Evolutionary conservation across 768 basidiomycete species (phyloP).

Genomic region (Pisolithus albus): DNA sequence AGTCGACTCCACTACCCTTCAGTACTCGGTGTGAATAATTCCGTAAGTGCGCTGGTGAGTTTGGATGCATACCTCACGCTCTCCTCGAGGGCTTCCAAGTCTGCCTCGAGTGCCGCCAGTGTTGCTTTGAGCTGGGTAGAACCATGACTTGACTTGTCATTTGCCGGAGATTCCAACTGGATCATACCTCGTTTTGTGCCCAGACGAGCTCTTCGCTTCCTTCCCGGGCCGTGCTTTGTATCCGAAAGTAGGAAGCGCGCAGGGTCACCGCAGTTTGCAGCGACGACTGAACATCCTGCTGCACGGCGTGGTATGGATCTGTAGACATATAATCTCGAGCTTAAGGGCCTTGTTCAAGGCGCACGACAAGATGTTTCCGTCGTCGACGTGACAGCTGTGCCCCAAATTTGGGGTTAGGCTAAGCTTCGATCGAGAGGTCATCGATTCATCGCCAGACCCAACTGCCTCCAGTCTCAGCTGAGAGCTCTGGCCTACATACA

Average conservation of each 20-base stretch:
- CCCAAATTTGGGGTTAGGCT: no score
- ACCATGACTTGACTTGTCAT: not conserved
- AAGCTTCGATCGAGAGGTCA: no score
- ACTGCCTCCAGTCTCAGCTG: no score
- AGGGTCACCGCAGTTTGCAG: conserved; percentile 66
- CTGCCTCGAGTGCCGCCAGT: conserved; percentile 72
- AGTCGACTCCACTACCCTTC: conserved; percentile 79
- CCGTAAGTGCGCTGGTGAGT: not conserved
- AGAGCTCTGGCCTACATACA: no score
- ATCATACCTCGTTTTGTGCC: conserved; percentile 67
- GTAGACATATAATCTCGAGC: conserved; percentile 44
- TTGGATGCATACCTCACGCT: conserved; percentile 65
- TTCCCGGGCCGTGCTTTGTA: conserved; percentile 63
- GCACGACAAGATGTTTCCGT: no score
- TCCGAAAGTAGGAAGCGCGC: conserved; percentile 69
- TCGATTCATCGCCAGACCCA: no score
- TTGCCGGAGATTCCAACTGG: not conserved
- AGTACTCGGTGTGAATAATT: conserved; percentile 5
- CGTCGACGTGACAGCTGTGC: no score
- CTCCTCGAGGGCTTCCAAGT: conserved; percentile 89
- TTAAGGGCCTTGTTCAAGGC: no score
- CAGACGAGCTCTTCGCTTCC: conserved; percentile 77
- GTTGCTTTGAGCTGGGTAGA: conserved; percentile 61
- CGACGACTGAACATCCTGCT: conserved; percentile 73
- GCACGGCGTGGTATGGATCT: conserved; percentile 85